Conservation (phyloP, 805 yeast species). For the Pichia thaimueangensis region DNA sequence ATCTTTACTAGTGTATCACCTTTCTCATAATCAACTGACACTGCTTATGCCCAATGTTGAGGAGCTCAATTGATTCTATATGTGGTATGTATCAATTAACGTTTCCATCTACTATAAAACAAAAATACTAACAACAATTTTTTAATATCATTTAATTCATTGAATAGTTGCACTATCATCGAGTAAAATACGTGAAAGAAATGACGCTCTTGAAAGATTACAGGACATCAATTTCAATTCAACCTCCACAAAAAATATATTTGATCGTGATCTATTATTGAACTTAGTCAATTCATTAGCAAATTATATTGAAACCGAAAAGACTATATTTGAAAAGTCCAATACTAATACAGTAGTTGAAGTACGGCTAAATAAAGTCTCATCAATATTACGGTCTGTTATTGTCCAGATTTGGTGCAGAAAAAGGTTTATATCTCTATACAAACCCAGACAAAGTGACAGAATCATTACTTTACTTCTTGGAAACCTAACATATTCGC, state of each 20-base stretch:
- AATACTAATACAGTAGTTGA: slow-evolving; percentile 20
- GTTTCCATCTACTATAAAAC: neutral
- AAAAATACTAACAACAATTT: neutral
- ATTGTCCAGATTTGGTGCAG: slow-evolving; percentile 13
- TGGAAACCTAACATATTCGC: slow-evolving; percentile 15
- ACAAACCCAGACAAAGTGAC: slow-evolving; percentile 26
- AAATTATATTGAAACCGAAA: slow-evolving; percentile 19
- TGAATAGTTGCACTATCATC: slow-evolving; percentile 36
- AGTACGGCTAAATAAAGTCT: slow-evolving; percentile 19
- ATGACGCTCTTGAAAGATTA: slow-evolving; percentile 40
- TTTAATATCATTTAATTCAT: neutral
- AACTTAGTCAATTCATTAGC: slow-evolving; percentile 18
- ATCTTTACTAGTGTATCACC: too few relatives aligned
- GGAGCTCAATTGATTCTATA: slow-evolving; percentile 4
- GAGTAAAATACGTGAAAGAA: slow-evolving; percentile 47
- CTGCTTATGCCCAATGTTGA: slow-evolving; percentile 7
- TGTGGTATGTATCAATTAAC: slow-evolving; percentile 10
- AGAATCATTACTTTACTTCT: slow-evolving; percentile 18
- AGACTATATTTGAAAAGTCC: slow-evolving; percentile 18
- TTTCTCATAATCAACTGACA: too few relatives aligned
- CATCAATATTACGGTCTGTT: slow-evolving; percentile 18
- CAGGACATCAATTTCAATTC: slow-evolving; percentile 26
- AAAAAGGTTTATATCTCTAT: slow-evolving; percentile 13
- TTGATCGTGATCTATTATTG: slow-evolving; percentile 13
- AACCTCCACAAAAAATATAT: slow-evolving; percentile 16